These are phyloP conservation scores for Tephrocybe sp. DNA, from an alignment of 768 basidiomycete genomes.

Conservation along the genomic window DNA sequence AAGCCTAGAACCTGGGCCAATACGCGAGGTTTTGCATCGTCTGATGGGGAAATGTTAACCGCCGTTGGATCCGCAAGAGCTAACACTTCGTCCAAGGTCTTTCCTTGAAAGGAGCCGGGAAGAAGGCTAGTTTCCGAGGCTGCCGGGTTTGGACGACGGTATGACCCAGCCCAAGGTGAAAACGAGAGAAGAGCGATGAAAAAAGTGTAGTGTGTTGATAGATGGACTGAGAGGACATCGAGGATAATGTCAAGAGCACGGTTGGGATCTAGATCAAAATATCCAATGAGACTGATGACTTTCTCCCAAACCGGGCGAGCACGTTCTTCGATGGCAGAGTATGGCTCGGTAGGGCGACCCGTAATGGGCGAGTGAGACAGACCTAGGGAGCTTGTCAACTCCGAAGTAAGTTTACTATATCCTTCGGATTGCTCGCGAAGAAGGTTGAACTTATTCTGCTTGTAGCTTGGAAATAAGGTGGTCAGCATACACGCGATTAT, in stretches of 20 bases:
- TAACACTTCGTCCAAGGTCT: conserved; percentile 68
- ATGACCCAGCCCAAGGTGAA: conserved; percentile 83
- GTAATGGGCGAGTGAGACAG: conserved; percentile 70
- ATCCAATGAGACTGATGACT: conserved; percentile 86
- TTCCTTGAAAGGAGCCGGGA: conserved; percentile 49
- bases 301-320: conserved; percentile 77
- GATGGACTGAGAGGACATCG: conserved; percentile 83
- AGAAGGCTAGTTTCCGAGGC: conserved; percentile 39
- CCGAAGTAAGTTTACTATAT: conserved; percentile 88
- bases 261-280: conserved; percentile 96
- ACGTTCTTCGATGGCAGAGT: conserved; percentile 57
- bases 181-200: conserved; percentile 84
- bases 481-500: conserved; percentile 3
- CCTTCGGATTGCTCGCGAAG: conserved; percentile 97
- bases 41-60: conserved; percentile 17
- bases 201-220: conserved; percentile 83
- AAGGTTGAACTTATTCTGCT: conserved; percentile 98
- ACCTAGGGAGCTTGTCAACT: conserved; percentile 77
- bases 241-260: conserved; percentile 91
- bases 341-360: conserved; percentile 63
- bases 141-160: conserved; percentile 30
- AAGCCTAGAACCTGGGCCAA: conserved; percentile 95
- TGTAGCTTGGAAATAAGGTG: conserved; percentile 60
- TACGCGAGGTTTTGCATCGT: conserved; percentile 51
- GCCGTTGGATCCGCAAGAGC: conserved; percentile 46